Evolutionary conservation across 139 green algal genomes (phyloP).

Genomic region (Tetradesmus lagerheimii): DNA sequence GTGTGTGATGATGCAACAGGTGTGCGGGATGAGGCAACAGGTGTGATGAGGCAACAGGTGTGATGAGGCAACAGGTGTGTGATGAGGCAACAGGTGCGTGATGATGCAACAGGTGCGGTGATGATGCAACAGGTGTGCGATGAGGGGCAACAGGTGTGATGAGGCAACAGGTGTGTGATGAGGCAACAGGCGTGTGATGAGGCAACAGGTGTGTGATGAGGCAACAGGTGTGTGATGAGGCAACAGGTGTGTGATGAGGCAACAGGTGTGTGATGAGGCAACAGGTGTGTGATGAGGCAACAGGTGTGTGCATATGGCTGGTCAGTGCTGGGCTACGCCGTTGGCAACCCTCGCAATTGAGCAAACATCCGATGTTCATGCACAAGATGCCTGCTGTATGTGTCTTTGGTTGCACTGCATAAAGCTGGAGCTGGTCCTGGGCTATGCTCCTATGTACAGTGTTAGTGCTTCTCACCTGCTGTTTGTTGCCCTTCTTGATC

Average conservation of each 20-base stretch:
- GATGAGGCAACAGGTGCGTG: slow-evolving; percentile 1
- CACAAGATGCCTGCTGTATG: too few species aligned
- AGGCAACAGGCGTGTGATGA: neutral
- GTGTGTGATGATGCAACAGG: neutral
- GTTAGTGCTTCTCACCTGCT: too few species aligned
- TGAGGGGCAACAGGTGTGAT: too few species aligned
- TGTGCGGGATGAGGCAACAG: slow-evolving; percentile 2
- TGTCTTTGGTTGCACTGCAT: too few species aligned
- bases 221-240: neutral
- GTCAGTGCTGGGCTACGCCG: too few species aligned
- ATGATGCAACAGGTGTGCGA: neutral
- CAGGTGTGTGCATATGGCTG: too few species aligned
- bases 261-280: slow-evolving; percentile 1
- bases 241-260: neutral
- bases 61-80: neutral
- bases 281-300: neutral
- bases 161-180: neutral
- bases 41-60: neutral
- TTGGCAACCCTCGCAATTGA: too few species aligned
- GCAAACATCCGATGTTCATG: too few species aligned
- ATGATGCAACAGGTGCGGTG: slow-evolving; percentile 6
- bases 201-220: neutral
- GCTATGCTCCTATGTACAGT: too few species aligned
- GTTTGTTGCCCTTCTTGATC: too few species aligned
- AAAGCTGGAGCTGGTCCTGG: too few species aligned